phyloP scores from a whole-genome alignment of 805 yeast species.

The Torulaspora indica region DNA sequence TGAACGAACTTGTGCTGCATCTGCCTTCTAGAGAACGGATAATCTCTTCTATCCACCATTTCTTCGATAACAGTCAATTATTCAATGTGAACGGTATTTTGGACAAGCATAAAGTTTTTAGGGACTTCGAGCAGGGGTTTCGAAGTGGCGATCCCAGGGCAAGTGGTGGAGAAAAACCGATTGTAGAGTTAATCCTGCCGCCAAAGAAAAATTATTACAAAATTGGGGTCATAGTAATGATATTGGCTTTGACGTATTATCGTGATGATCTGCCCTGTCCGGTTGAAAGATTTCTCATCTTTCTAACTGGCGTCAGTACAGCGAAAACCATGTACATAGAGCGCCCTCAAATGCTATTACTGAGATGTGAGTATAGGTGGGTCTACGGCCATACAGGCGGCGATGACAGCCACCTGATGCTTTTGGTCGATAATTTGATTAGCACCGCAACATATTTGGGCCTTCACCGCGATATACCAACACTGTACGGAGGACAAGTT shows the following conservation, averaged over 20 bases:
- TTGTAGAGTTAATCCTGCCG: conserved; percentile 9
- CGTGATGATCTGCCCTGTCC: conserved; percentile 19
- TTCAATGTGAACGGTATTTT: conserved; percentile 13
- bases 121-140: conserved; percentile 21
- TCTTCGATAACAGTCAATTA: conserved; percentile 18
- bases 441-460: conserved; percentile 24
- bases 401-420: conserved; percentile 26
- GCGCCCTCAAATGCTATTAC: conserved; percentile 26
- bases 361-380: conserved; percentile 14
- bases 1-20: conserved; percentile 9
- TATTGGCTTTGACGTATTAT: conserved; percentile 22
- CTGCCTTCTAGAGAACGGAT: conserved; percentile 24
- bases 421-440: conserved; percentile 16
- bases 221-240: conserved; percentile 28
- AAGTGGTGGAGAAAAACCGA: conserved; percentile 4
- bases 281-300: conserved; percentile 19
- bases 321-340: conserved; percentile 30
- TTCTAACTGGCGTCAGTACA: conserved; percentile 27
- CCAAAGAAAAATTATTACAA: conserved; percentile 28
- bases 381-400: conserved; percentile 21
- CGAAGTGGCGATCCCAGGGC: conserved; percentile 6
- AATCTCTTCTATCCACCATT: conserved; percentile 8
- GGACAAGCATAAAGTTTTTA: conserved; percentile 22
- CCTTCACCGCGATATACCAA: conserved; percentile 21
- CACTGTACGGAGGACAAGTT: conserved; percentile 18